Percentiles rank a stretch among this genome's conserved stretches.
Evolutionary conservation across 1,284 basidiomycete species (phyloP).

Genomic region (Coriolopsis trogii): DNA sequence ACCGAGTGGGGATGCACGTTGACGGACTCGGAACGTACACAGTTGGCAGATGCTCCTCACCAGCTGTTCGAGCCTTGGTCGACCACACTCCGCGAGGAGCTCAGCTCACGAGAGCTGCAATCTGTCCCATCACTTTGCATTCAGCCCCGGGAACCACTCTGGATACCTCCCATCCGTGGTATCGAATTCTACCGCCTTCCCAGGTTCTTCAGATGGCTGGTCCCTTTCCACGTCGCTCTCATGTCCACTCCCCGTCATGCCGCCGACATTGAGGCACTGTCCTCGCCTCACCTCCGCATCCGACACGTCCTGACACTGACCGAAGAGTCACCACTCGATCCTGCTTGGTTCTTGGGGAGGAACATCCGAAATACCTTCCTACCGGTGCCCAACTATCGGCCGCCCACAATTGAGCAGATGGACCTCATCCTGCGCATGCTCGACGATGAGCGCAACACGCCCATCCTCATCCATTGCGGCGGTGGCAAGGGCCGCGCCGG

Average conservation of each 20-base stretch:
- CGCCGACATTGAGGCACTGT: constrained; percentile 51
- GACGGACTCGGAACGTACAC: constrained; percentile 42
- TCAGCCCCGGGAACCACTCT: constrained; percentile 45
- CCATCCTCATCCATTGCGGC: constrained; percentile 62
- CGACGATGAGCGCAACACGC: constrained; percentile 45
- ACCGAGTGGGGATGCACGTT: constrained; percentile 58
- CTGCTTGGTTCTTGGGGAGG: constrained; percentile 49
- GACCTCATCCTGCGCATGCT: constrained; percentile 53
- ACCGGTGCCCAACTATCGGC: constrained; percentile 54
- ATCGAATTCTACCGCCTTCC: constrained; percentile 44
- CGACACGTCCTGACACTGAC: constrained; percentile 62
- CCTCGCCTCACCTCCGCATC: constrained; percentile 50
- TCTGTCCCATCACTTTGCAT: constrained; percentile 42
- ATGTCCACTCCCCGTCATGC: constrained; percentile 60
- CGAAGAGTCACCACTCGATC: constrained; percentile 53
- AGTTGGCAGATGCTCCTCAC: constrained; percentile 38
- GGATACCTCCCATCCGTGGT: constrained; percentile 33
- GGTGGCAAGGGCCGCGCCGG: constrained; percentile 67
- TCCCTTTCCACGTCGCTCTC: constrained; percentile 58
- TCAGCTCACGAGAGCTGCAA: constrained; percentile 33
- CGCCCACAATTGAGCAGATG: constrained; percentile 63
- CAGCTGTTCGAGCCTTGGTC: constrained; percentile 48
- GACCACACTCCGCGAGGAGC: constrained; percentile 34
- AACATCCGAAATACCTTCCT: constrained; percentile 56
- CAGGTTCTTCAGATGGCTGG: constrained; percentile 63